Evolutionary conservation across 2,329 filamentous ascomycete species (phyloP), one percentile per base, ranked within the genome.

Genomic region (Ophiostoma himal-ulmi): DNA sequence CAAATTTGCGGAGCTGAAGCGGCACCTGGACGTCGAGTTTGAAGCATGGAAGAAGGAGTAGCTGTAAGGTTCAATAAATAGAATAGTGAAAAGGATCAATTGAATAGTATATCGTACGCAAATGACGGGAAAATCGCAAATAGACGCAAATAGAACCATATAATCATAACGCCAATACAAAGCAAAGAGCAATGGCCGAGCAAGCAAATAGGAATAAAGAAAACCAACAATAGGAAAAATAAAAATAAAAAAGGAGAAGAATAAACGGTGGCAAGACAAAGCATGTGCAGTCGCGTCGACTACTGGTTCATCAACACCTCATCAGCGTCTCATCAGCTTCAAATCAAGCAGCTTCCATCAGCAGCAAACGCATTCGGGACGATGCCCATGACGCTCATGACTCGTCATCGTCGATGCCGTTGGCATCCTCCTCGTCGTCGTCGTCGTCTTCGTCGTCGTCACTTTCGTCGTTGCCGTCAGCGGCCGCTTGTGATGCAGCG

Each of bases 1-100:
- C 74, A 86, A 84, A 77, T 96, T 97, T 78, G 82, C 85, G 74
- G 83, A 83, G 78, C 78, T 97, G 69, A 95, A 95, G 79, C 83
- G 82, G 71, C 94, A 99, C 81, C 73, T 91, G 26, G 82, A 81
- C 52, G 77, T 82, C 0, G 87, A 91, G 76, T 83, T 91, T 39
- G 83, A 86, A 44, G 76, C 77, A 0, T 84, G 86, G 71, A 83
- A 84, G 73, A 76, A 75, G 48, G 77, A 82, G 69, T 86, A 66
- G 72, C 30, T 30, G 30, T 4, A 54, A 36, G 26, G 34, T 11
- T 54, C 30, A 30, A 54, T 36, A 2, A 26, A 48, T 52, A 30
- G 41, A 14, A 20, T n/a, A 17, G 37, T n/a, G n/a, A 11, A 7
- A 54, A 8, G 22, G 20, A 54, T 22, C 52, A 54, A 22, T 6